Evolutionary conservation across 495 filamentous ascomycete species (phyloP).

Genomic region (Trichoderma parareesei): DNA sequence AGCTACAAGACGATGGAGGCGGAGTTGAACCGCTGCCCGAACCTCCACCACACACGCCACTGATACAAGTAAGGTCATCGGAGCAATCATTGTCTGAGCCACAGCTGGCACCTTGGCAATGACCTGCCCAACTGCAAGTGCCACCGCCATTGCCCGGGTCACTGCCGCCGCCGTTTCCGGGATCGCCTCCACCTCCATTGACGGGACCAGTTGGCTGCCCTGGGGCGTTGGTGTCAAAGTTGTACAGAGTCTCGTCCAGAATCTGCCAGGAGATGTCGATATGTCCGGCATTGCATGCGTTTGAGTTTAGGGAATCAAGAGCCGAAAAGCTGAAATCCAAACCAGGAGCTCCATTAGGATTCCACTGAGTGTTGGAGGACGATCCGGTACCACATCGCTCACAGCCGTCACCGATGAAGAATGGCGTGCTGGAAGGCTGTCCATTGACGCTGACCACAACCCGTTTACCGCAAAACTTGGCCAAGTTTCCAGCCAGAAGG

Average conservation of each 20-base stretch:
- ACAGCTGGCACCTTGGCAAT: not conserved
- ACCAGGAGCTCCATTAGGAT: not conserved
- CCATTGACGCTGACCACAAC: not conserved
- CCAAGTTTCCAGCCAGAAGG: not conserved
- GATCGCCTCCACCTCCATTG: not conserved
- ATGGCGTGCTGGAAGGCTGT: not conserved
- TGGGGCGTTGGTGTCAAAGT: not conserved
- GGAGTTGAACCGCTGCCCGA: not conserved
- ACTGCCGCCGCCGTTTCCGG: not conserved
- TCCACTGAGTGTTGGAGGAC: not conserved
- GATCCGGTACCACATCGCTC: slow-evolving; percentile 1
- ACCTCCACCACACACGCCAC: not conserved
- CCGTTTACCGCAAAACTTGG: not conserved
- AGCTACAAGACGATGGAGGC: not conserved
- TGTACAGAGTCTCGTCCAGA: not conserved
- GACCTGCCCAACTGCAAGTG: not conserved
- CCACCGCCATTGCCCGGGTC: not conserved
- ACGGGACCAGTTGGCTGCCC: not conserved
- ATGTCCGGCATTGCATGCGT: not conserved
- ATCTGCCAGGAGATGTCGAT: not conserved
- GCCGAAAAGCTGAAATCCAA: not conserved
- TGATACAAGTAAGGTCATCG: not conserved
- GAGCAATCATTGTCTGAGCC: not conserved
- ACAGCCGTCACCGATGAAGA: slow-evolving; percentile 1
- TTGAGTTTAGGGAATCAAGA: not conserved